Conservation (phyloP, 495 filamentous ascomycete genomes). For the Podospora appendiculata region DNA sequence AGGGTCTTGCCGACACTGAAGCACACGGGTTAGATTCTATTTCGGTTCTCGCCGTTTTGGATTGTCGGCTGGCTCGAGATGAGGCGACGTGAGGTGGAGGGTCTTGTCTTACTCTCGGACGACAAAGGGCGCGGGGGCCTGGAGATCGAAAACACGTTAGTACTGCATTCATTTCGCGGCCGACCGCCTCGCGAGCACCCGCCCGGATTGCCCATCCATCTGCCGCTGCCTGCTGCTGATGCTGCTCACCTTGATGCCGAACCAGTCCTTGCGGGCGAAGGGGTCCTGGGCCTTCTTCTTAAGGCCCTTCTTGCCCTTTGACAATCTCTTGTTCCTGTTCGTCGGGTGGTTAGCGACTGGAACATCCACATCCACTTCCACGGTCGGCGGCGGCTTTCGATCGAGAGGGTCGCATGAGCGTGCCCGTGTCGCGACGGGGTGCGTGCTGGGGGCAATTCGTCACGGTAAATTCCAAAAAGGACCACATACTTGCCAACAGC, state of each 20-base stretch:
- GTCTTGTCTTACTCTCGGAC: slow-evolving; percentile 76
- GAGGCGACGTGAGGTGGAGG: not conserved
- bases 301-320: slow-evolving; percentile 99
- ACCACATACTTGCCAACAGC: slow-evolving; percentile 81
- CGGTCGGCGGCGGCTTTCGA: not conserved
- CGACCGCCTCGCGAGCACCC: too few species aligned
- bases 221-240: not conserved
- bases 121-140: slow-evolving; percentile 95
- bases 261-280: slow-evolving; percentile 98
- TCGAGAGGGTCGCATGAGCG: not conserved
- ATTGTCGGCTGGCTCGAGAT: too few species aligned
- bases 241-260: slow-evolving; percentile 77
- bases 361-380: not conserved
- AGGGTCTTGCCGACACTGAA: slow-evolving; percentile 95
- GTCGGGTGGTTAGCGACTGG: slow-evolving; percentile 34
- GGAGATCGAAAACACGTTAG: slow-evolving; percentile 13
- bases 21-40: slow-evolving; percentile 24
- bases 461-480: slow-evolving; percentile 6
- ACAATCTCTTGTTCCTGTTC: slow-evolving; percentile 98
- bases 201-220: too few species aligned
- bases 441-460: slow-evolving; percentile 3
- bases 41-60: not conserved
- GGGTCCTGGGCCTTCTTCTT: slow-evolving; percentile 99
- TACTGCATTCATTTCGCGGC: not conserved
- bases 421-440: not conserved